Conservation (phyloP, 352 stramenopile species). For the Phytophthora cryptogea region DNA sequence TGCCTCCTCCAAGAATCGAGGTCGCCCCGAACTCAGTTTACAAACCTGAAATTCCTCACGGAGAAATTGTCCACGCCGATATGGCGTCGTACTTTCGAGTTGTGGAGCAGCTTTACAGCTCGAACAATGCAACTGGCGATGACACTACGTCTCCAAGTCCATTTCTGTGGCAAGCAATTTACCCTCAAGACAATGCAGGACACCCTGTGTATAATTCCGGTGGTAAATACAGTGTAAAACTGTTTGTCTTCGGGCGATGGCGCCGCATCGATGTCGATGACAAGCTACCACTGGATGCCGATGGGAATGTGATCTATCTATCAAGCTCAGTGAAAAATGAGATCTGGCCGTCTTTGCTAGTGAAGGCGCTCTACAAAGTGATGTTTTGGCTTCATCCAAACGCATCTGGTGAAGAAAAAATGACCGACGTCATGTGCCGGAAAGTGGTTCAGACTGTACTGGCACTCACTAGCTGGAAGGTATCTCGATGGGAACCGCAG, state of each 20-base stretch:
- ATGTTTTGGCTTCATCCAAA: slow-evolving; percentile 47
- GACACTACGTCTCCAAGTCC: slow-evolving; percentile 8
- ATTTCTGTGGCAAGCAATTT: slow-evolving; percentile 79
- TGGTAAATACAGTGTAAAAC: slow-evolving; percentile 77
- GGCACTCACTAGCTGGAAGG: slow-evolving; percentile 63
- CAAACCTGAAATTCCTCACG: slow-evolving; percentile 65
- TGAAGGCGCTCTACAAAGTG: slow-evolving; percentile 80
- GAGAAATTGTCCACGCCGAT: slow-evolving; percentile 63
- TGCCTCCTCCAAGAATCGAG: slow-evolving; percentile 57
- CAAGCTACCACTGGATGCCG: slow-evolving; percentile 55
- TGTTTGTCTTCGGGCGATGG: slow-evolving; percentile 79
- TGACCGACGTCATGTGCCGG: slow-evolving; percentile 24
- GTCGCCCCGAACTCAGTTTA: slow-evolving; percentile 53
- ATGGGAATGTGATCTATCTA: slow-evolving; percentile 56
- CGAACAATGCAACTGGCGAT: slow-evolving; percentile 10
- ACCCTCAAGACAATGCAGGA: slow-evolving; percentile 56
- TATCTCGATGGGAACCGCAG: slow-evolving; percentile 40
- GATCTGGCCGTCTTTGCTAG: slow-evolving; percentile 68
- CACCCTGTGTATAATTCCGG: slow-evolving; percentile 65
- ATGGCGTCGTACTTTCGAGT: slow-evolving; percentile 77
- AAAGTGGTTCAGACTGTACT: slow-evolving; percentile 41
- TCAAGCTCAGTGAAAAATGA: slow-evolving; percentile 65
- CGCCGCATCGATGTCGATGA: slow-evolving; percentile 75
- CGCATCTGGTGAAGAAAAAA: background rate
- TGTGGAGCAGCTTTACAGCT: slow-evolving; percentile 57